A percentile compares a stretch with the other conserved stretches of the same genome.
Evolutionary conservation across 768 basidiomycete genomes (phyloP).

Genomic region (Phylloporus rhodoxanthus): DNA sequence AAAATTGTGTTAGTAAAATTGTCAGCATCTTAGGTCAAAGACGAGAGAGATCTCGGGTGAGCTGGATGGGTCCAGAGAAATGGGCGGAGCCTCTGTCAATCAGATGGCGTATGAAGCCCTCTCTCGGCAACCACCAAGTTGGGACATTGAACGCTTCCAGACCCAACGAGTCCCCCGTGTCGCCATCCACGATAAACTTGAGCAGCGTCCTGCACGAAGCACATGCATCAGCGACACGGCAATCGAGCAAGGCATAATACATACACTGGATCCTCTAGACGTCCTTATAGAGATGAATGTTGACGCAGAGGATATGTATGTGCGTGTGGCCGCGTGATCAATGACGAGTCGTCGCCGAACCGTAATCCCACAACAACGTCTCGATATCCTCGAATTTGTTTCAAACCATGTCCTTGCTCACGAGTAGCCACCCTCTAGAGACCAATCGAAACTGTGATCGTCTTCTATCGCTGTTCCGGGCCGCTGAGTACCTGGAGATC

Average conservation of each 20-base stretch:
- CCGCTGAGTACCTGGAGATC: too few relatives aligned
- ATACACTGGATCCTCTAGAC: constrained; percentile 12
- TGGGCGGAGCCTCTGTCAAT: constrained; percentile 7
- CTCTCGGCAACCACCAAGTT: constrained; percentile 6
- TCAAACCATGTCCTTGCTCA: too few relatives aligned
- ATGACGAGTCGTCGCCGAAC: too few relatives aligned
- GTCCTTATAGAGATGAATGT: too few relatives aligned
- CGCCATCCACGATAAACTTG: constrained; percentile 14
- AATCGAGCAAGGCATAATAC: neutral
- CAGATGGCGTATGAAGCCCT: constrained; percentile 10
- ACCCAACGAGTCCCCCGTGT: constrained; percentile 9
- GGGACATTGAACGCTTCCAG: constrained; percentile 15
- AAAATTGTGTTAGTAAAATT: constrained; percentile 1
- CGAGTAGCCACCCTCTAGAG: too few relatives aligned
- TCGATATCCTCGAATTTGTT: too few relatives aligned
- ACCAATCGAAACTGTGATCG: too few relatives aligned
- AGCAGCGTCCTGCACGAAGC: constrained; percentile 11
- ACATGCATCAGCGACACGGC: neutral
- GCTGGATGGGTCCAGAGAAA: constrained; percentile 9
- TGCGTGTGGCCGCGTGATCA: too few relatives aligned
- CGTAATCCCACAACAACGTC: too few relatives aligned
- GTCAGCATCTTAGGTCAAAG: constrained; percentile 11
- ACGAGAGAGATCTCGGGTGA: constrained; percentile 12
- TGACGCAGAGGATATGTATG: too few relatives aligned
- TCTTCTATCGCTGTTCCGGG: too few relatives aligned